A percentile compares a stretch with the other conserved stretches of the same genome.
These are phyloP conservation scores for Monilinia vaccinii-corymbosi DNA, from an alignment of 2,329 filamentous ascomycete genomes.

Conservation along the genomic window DNA sequence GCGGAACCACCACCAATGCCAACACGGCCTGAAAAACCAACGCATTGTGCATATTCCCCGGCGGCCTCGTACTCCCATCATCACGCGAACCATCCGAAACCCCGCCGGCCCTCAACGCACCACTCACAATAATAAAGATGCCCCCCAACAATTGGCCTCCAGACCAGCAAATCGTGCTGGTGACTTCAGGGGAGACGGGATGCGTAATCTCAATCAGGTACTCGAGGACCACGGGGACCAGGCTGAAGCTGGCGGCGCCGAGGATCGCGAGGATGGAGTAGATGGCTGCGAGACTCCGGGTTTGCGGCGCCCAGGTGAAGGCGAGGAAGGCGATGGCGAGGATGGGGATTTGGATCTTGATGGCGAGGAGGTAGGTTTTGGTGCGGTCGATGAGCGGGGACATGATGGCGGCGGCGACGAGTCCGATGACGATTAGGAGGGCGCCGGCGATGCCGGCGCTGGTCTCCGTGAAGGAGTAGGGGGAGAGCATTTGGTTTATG, in stretches of 20 bases:
- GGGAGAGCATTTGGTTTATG: conserved; percentile 80
- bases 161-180: conserved; percentile 74
- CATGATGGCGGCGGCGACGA: conserved; percentile 65
- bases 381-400: conserved; percentile 79
- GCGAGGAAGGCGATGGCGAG: conserved; percentile 64
- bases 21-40: conserved; percentile 74
- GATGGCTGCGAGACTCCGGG: conserved; percentile 49
- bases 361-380: conserved; percentile 65
- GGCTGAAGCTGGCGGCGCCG: conserved; percentile 68
- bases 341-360: conserved; percentile 67
- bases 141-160: conserved; percentile 80
- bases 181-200: conserved; percentile 78
- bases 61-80: conserved; percentile 41
- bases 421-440: conserved; percentile 78
- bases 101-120: conserved; percentile 52
- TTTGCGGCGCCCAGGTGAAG: conserved; percentile 70
- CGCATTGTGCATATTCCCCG: conserved; percentile 62
- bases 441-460: conserved; percentile 86
- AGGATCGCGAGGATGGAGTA: conserved; percentile 69
- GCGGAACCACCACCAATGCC: conserved; percentile 52
- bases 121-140: conserved; percentile 74
- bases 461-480: conserved; percentile 75
- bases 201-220: conserved; percentile 81
- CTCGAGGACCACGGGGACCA: conserved; percentile 80
- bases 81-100: conserved; percentile 31